Base-by-base conservation (phyloP, 1,139 yeast species). In the Debaryomycetaceae sp. region DNA sequence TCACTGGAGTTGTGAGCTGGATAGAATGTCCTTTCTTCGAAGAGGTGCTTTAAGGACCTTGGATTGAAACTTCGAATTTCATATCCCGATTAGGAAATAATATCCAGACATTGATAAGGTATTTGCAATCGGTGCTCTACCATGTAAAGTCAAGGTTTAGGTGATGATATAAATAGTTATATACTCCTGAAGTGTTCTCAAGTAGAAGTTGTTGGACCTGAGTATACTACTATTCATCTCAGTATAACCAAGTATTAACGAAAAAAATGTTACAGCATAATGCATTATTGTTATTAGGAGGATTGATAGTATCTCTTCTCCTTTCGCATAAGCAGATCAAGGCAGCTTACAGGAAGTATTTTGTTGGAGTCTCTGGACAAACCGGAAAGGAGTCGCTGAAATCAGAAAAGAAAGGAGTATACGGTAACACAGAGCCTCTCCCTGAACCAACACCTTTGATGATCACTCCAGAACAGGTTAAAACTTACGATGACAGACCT, bases 401-500 rank as follows among this genome's bases (percentile, higher is more conserved):
- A 47, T 30, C 30, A 18, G 16, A 32, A 18, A 33, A 30, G 34
- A 37, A 40, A 19, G 19, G 28, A 17, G n/a, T 43, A 8, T 48
- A 50, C 39, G 47, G 48, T 2, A 35, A 55, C 17, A 48, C 46
- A 14, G 56, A 51, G 22, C 51, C 52, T 28, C 45, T 58, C 14
- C 81, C 79, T 8, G 63, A 61, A 35, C 84, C 86, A 17, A 73
- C 80, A 0, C 87, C 88, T 2, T 63, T 83, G 34, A 65, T 67
- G 63, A 73, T 83, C 36, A 81, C 86, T 0, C 86, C 87, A 1
- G 87, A 83, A 31, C 79, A 80, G 50, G 86, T 83, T 11, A 63
- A 67, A 45, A 73, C 70, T 17, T 81, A 81, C 53, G 87, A 83
- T 48, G 89, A 81, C 51, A 70, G 89, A 56, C 88, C 89, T 11